A percentile compares a stretch with the other conserved stretches of the same genome.
Conservation (phyloP, 179 eudicot species). For the Actinidia polygama region DNA sequence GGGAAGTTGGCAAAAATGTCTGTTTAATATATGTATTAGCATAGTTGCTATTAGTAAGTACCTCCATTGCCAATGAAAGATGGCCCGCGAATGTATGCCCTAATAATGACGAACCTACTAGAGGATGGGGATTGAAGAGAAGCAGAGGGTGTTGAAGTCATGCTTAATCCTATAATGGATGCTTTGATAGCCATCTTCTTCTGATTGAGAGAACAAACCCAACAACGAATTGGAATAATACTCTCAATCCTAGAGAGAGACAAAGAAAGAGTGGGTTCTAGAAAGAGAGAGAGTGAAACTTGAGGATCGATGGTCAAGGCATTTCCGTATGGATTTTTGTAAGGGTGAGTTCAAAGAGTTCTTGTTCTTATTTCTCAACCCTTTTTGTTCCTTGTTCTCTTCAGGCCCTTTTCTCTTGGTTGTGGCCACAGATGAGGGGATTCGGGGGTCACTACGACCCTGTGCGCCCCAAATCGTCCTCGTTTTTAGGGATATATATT, state of each 20-base stretch:
- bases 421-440: neutral
- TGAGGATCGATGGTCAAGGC: neutral
- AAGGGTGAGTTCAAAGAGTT: neutral
- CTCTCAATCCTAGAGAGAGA: neutral
- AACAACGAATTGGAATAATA: neutral
- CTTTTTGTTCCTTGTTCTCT: neutral
- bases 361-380: no score
- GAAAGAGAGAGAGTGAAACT: neutral
- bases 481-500: no score
- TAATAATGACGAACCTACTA: slow-evolving; percentile 24
- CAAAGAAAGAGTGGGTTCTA: no score
- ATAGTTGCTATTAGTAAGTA: neutral
- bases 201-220: neutral
- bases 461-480: no score
- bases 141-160: slow-evolving; percentile 37
- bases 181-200: slow-evolving; percentile 37
- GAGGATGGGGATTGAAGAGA: slow-evolving; percentile 28
- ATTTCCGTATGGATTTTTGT: neutral
- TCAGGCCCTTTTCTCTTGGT: neutral
- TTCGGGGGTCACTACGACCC: no score
- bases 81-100: slow-evolving; percentile 14
- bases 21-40: neutral
- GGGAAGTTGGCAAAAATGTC: no score
- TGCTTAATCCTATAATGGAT: slow-evolving; percentile 36
- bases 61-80: slow-evolving; percentile 39